These are phyloP conservation scores for Xylariales sp. DNA, from an alignment of 2,329 filamentous ascomycete genomes.

Conservation along the genomic window DNA sequence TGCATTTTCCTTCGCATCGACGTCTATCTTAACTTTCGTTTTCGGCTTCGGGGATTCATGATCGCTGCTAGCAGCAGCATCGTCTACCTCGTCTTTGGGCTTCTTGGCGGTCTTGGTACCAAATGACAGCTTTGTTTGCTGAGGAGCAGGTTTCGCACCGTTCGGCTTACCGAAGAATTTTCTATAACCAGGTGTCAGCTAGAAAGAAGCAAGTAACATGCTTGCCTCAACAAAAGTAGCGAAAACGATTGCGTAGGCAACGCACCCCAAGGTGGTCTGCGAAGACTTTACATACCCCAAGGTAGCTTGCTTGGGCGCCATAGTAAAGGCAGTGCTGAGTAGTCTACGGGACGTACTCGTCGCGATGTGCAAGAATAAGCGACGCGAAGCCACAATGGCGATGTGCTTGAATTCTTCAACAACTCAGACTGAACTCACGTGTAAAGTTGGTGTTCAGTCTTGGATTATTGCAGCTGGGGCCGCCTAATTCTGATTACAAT, in stretches of 20 bases:
- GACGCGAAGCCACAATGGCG: slow-evolving; percentile 22
- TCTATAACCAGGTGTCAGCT: slow-evolving; percentile 41
- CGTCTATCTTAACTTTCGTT: slow-evolving; percentile 19
- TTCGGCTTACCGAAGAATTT: slow-evolving; percentile 77
- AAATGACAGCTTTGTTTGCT: slow-evolving; percentile 78
- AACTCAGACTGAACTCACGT: not conserved
- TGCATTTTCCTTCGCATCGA: slow-evolving; percentile 32
- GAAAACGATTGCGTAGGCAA: slow-evolving; percentile 6
- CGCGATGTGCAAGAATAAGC: slow-evolving; percentile 16
- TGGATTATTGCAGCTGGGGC: not conserved
- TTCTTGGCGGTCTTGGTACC: slow-evolving; percentile 49
- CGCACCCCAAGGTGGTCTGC: slow-evolving; percentile 29
- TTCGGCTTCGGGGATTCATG: slow-evolving; percentile 14
- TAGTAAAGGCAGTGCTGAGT: slow-evolving; percentile 15
- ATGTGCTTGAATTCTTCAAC: not conserved
- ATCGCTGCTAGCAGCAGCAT: slow-evolving; percentile 13
- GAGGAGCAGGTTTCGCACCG: slow-evolving; percentile 54
- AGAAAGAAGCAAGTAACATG: too few relatives aligned
- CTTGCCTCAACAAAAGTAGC: too few relatives aligned
- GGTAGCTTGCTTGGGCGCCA: slow-evolving; percentile 29
- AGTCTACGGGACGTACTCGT: slow-evolving; percentile 20
- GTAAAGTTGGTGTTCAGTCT: too few relatives aligned
- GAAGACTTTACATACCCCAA: slow-evolving; percentile 31
- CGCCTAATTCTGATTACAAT: not conserved
- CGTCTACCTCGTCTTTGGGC: slow-evolving; percentile 27